phyloP scores from a whole-genome alignment of 257 asterid genomes.

The Datura wrightii region DNA sequence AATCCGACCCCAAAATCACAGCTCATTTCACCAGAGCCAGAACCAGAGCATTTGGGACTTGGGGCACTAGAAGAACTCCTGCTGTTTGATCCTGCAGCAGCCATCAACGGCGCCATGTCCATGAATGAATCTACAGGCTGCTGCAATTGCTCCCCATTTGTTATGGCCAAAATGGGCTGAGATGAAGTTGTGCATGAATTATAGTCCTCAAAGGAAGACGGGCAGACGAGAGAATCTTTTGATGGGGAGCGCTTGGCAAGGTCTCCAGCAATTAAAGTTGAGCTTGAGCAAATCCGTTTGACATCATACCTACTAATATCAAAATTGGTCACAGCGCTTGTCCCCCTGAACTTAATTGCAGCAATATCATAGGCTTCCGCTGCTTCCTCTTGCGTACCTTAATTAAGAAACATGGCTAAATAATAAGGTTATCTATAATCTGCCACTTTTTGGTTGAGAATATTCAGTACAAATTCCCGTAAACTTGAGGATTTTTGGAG shows the following conservation, averaged over 20 bases:
- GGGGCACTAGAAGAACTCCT: constrained; percentile 37
- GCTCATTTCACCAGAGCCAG: constrained; percentile 37
- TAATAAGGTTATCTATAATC: neutral
- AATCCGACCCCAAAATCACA: constrained; percentile 45
- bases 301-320: constrained; percentile 78
- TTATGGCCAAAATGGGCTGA: constrained; percentile 43
- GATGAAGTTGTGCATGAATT: constrained; percentile 58
- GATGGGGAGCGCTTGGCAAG: constrained; percentile 76
- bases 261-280: constrained; percentile 72
- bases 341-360: constrained; percentile 81
- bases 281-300: constrained; percentile 75
- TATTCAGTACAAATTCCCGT: neutral
- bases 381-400: constrained; percentile 93
- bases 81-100: constrained; percentile 24
- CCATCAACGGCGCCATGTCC: constrained; percentile 41
- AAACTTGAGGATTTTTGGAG: neutral
- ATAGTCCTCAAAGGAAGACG: constrained; percentile 45
- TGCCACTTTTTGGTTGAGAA: neutral
- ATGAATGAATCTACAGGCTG: constrained; percentile 43
- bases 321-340: constrained; percentile 83
- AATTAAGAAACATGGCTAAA: neutral
- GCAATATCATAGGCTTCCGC: constrained; percentile 92
- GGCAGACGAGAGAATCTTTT: constrained; percentile 39
- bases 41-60: constrained; percentile 31
- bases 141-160: constrained; percentile 45